These are phyloP conservation scores for Marchantia paleacea DNA, from an alignment of 225 moss, liverwort and hornwort species.

Conservation along the genomic window DNA sequence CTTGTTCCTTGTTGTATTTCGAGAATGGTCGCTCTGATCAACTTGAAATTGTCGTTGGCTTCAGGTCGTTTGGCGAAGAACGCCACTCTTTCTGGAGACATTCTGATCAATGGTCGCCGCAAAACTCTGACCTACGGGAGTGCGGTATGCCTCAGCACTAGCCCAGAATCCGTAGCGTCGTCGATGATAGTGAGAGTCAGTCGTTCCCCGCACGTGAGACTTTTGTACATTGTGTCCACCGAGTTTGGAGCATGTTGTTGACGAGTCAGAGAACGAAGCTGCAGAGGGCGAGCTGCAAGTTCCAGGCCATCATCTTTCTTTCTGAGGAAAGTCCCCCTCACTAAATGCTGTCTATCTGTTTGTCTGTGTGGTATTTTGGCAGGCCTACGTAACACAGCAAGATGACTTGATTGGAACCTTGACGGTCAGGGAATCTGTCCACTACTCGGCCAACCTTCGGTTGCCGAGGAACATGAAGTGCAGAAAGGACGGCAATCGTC, in stretches of 20 bases:
- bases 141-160: conserved; percentile 22
- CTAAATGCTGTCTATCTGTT: not conserved
- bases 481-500: conserved; percentile 41
- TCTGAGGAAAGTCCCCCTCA: no score
- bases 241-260: no score
- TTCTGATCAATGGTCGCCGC: conserved; percentile 44
- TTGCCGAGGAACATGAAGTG: conserved; percentile 32
- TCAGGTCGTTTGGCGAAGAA: conserved; percentile 42
- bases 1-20: no score
- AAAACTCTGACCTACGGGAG: conserved; percentile 39
- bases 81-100: conserved; percentile 33
- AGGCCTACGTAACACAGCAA: conserved; percentile 51
- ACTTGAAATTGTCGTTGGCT: not conserved
- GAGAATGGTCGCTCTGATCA: not conserved
- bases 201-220: no score
- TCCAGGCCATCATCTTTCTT: not conserved
- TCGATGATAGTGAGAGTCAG: no score
- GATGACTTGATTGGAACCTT: conserved; percentile 48
- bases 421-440: conserved; percentile 41
- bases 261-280: no score
- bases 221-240: no score
- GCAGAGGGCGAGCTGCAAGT: not conserved
- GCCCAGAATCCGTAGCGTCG: not conserved
- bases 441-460: conserved; percentile 40
- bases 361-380: not conserved